These are phyloP conservation scores for Panicum virgatum DNA, from an alignment of 202 grass and related monocot genomes.

Conservation along the genomic window DNA sequence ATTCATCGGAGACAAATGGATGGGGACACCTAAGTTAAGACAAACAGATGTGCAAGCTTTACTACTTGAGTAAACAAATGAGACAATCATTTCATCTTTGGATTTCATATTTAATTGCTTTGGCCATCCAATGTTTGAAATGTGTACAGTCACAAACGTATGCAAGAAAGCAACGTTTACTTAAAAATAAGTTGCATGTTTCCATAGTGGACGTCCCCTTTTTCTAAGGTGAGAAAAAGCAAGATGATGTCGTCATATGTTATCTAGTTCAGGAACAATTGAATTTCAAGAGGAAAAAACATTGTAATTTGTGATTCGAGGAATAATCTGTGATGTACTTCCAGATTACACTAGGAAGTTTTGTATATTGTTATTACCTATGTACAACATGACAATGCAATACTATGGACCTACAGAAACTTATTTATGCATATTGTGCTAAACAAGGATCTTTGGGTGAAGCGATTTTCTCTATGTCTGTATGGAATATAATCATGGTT, in stretches of 20 bases:
- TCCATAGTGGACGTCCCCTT: not conserved
- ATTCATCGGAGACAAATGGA: constrained; percentile 25
- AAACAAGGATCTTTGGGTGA: not conserved
- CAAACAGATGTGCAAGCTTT: constrained; percentile 7
- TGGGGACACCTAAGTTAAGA: constrained; percentile 20
- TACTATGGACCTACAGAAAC: not conserved
- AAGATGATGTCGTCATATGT: not conserved
- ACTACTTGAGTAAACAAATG: constrained; percentile 33
- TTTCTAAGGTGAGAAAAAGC: not conserved
- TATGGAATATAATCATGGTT: not conserved
- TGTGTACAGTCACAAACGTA: not conserved
- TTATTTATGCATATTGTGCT: constrained; percentile 5
- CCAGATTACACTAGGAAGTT: not conserved
- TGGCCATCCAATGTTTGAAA: not conserved
- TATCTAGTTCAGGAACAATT: not conserved
- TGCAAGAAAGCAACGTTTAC: not conserved
- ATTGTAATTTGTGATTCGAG: not conserved
- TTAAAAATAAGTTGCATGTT: constrained; percentile 4
- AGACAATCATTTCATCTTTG: not conserved
- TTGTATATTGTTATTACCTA: not conserved
- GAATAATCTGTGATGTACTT: constrained; percentile 36
- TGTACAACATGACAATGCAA: constrained; percentile 15
- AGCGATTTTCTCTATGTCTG: constrained; percentile 6
- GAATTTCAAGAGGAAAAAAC: not conserved
- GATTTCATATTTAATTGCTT: constrained; percentile 19